Percentiles rank a stretch among this genome's conserved stretches.
Conservation (phyloP, 306 rosid species). For the Medicago lupulina region DNA sequence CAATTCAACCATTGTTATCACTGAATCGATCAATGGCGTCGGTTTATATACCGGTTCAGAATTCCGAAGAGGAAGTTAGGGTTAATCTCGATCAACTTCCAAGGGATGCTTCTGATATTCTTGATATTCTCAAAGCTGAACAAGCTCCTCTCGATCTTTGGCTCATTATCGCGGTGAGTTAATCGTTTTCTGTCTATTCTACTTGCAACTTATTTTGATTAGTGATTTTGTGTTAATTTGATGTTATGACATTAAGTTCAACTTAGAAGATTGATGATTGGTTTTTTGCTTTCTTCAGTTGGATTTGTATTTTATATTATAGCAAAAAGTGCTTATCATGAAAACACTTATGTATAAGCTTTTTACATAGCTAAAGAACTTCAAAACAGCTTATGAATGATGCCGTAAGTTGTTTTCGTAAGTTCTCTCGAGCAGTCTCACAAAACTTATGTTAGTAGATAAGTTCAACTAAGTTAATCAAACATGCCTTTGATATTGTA, state of each 20-base stretch:
- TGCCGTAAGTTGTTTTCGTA: too few species aligned
- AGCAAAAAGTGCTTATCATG: too few species aligned
- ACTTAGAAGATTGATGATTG: neutral
- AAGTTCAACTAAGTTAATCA: too few species aligned
- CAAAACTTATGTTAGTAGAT: too few species aligned
- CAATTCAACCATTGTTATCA: neutral
- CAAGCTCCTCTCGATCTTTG: slow-evolving; percentile 99
- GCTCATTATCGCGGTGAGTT: slow-evolving; percentile 92
- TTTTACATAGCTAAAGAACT: too few species aligned
- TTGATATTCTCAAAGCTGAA: slow-evolving; percentile 96
- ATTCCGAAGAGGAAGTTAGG: slow-evolving; percentile 98
- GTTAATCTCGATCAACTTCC: slow-evolving; percentile 96
- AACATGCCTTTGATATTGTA: neutral
- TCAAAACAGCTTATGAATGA: too few species aligned
- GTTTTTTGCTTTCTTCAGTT: slow-evolving; percentile 13
- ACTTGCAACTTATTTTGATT: neutral
- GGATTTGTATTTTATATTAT: neutral
- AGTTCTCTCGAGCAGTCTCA: too few species aligned
- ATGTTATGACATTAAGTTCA: neutral
- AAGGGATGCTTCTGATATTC: slow-evolving; percentile 88
- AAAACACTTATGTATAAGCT: too few species aligned
- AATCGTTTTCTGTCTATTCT: neutral
- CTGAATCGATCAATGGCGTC: slow-evolving; percentile 74
- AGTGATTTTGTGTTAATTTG: neutral
- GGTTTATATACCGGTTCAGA: slow-evolving; percentile 95